Conservation (phyloP, 1,284 basidiomycete species). For the Pulchroboletus neoregius region DNA sequence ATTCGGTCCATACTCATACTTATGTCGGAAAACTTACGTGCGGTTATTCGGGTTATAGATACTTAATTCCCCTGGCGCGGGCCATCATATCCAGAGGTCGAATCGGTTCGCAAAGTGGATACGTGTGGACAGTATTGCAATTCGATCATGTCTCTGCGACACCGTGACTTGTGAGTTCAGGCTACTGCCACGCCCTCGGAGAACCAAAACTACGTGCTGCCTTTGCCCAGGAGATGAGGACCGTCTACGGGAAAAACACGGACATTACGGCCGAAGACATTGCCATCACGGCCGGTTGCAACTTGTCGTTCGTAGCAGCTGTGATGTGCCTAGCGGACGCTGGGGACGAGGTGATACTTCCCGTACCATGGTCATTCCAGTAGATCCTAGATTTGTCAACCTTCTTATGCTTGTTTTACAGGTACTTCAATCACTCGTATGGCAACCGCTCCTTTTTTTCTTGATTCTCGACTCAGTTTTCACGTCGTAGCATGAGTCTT, state of each 20-base stretch:
- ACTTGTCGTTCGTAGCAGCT: slow-evolving; percentile 65
- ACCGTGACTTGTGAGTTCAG: slow-evolving; percentile 46
- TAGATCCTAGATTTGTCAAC: background rate
- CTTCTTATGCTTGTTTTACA: slow-evolving; percentile 26
- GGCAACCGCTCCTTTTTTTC: slow-evolving; percentile 17
- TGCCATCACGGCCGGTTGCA: slow-evolving; percentile 64
- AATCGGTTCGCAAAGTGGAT: too few species aligned
- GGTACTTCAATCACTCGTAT: slow-evolving; percentile 78
- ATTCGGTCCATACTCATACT: too few species aligned
- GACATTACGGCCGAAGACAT: slow-evolving; percentile 56
- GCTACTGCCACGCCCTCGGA: slow-evolving; percentile 69
- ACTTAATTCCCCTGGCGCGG: too few species aligned
- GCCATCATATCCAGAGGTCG: too few species aligned
- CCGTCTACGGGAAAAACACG: slow-evolving; percentile 50
- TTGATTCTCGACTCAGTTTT: slow-evolving; percentile 5
- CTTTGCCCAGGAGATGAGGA: slow-evolving; percentile 63
- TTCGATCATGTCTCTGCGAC: too few species aligned
- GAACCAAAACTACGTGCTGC: slow-evolving; percentile 55
- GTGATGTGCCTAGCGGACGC: slow-evolving; percentile 65
- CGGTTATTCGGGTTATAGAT: too few species aligned
- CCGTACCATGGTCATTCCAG: slow-evolving; percentile 64
- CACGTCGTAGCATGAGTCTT: slow-evolving; percentile 61
- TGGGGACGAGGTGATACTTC: slow-evolving; percentile 76
- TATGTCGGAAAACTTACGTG: too few species aligned
- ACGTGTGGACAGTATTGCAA: too few species aligned